Evolutionary conservation across 2,329 filamentous ascomycete species (phyloP).

Genomic region (Purpureocillium takamizusanense): DNA sequence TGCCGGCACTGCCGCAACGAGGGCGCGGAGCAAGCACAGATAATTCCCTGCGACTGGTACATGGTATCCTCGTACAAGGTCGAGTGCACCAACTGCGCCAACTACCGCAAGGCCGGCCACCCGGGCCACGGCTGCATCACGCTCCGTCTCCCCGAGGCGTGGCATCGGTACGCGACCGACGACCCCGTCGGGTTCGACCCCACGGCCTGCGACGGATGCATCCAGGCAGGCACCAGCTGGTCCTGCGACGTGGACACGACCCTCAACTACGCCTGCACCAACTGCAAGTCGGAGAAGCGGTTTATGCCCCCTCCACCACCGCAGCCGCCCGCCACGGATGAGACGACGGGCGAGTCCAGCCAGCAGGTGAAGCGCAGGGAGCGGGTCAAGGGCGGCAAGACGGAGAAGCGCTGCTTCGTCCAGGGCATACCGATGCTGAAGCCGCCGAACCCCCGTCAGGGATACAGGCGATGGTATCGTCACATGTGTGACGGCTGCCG

Average conservation of each 20-base stretch:
- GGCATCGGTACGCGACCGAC: slow-evolving; percentile 7
- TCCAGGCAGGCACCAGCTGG: neutral
- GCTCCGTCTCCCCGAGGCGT: neutral
- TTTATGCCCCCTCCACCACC: no score
- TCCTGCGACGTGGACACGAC: slow-evolving; percentile 14
- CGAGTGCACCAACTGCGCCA: slow-evolving; percentile 17
- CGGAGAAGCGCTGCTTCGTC: neutral
- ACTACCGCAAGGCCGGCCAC: slow-evolving; percentile 7
- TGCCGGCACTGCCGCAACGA: no score
- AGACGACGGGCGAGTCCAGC: no score
- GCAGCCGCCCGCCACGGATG: no score
- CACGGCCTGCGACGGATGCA: slow-evolving; percentile 9
- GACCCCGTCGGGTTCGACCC: slow-evolving; percentile 7
- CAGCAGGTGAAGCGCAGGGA: no score
- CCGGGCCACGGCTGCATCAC: no score
- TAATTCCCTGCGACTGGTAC: slow-evolving; percentile 8
- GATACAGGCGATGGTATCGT: slow-evolving; percentile 12
- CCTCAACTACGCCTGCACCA: slow-evolving; percentile 10
- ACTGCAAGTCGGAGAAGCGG: slow-evolving; percentile 7
- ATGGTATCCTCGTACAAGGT: slow-evolving; percentile 4
- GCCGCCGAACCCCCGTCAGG: slow-evolving; percentile 10
- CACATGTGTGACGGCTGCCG: slow-evolving; percentile 14
- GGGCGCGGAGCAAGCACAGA: slow-evolving; percentile 1
- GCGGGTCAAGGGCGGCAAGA: neutral
- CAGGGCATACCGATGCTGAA: slow-evolving; percentile 4